A percentile compares a stretch with the other conserved stretches of the same genome.
These are phyloP conservation scores for Misopates orontium DNA, from an alignment of 257 asterid genomes.

Conservation along the genomic window DNA sequence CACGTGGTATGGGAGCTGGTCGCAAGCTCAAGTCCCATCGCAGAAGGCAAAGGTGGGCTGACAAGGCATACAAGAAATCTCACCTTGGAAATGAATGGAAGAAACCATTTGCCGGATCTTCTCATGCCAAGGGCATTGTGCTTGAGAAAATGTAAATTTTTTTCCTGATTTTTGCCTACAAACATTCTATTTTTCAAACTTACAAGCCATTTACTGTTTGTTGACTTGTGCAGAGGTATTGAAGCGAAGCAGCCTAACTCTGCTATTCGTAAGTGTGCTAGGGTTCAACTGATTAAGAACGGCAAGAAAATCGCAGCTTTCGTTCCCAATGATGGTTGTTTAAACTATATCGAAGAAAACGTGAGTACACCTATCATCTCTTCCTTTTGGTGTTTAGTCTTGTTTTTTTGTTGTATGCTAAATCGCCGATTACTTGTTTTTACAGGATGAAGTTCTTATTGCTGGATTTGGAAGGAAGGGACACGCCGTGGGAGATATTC, in stretches of 20 bases:
- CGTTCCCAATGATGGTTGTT: constrained; percentile 64
- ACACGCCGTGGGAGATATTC: constrained; percentile 72
- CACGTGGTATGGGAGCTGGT: constrained; percentile 72
- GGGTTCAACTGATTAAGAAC: constrained; percentile 65
- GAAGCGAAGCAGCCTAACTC: constrained; percentile 73
- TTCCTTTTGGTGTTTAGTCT: background rate
- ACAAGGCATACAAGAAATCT: constrained; percentile 58
- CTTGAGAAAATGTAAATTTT: constrained; percentile 55
- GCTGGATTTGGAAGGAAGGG: constrained; percentile 68
- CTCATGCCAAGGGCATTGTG: constrained; percentile 64
- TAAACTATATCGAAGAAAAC: constrained; percentile 59
- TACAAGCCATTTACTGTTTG: background rate
- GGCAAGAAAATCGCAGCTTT: constrained; percentile 68
- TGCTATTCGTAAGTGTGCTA: constrained; percentile 68
- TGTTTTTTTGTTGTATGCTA: background rate
- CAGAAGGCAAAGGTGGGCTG: constrained; percentile 57
- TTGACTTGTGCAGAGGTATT: constrained; percentile 48
- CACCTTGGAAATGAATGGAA: constrained; percentile 68
- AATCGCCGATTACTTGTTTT: background rate
- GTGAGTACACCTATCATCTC: constrained; percentile 32
- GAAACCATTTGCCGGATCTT: constrained; percentile 63
- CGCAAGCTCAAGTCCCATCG: constrained; percentile 67
- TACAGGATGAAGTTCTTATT: constrained; percentile 60
- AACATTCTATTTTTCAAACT: background rate
- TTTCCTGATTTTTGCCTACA: background rate